Percentiles rank a stretch among this genome's conserved stretches.
These are phyloP conservation scores for Albifimbria verrucaria DNA, from an alignment of 2,329 filamentous ascomycete genomes.

Conservation along the genomic window DNA sequence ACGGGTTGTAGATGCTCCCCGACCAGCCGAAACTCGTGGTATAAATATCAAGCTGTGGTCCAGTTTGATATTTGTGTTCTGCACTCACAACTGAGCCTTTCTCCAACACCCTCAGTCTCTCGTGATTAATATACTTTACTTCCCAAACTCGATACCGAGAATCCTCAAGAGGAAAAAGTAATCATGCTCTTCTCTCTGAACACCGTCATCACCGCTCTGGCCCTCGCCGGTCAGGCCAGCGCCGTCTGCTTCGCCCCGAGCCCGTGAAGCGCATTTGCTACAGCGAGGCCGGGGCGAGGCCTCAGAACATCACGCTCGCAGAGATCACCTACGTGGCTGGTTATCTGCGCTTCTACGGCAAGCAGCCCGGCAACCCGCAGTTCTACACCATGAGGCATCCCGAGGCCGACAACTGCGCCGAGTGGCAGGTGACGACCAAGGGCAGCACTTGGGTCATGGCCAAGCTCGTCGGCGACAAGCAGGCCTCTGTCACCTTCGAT, in stretches of 20 bases:
- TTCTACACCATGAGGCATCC: constrained; percentile 11
- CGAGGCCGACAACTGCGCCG: constrained; percentile 13
- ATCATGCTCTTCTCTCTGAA: too few species aligned
- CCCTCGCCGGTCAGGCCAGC: too few species aligned
- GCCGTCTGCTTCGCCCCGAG: not conserved
- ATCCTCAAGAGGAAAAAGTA: too few species aligned
- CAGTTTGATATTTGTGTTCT: too few species aligned
- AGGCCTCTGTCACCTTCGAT: constrained; percentile 15
- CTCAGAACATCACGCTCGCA: not conserved
- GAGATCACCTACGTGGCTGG: not conserved
- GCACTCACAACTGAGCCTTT: too few species aligned
- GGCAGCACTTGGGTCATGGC: constrained; percentile 1
- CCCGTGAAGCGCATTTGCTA: not conserved
- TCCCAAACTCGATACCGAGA: too few species aligned
- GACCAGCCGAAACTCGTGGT: too few species aligned
- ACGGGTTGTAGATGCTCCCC: too few species aligned
- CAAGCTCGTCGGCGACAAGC: constrained; percentile 11
- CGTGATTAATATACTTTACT: too few species aligned
- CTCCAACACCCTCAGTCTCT: too few species aligned
- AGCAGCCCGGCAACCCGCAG: not conserved
- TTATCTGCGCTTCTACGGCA: not conserved
- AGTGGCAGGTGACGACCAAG: constrained; percentile 11
- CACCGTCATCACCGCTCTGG: too few species aligned
- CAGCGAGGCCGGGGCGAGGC: not conserved
- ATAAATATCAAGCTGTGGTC: too few species aligned